A percentile compares a stretch with the other conserved stretches of the same genome.
These are phyloP conservation scores for Yamadazyma sp. DNA, from an alignment of 1,139 yeast genomes.

Conservation along the genomic window DNA sequence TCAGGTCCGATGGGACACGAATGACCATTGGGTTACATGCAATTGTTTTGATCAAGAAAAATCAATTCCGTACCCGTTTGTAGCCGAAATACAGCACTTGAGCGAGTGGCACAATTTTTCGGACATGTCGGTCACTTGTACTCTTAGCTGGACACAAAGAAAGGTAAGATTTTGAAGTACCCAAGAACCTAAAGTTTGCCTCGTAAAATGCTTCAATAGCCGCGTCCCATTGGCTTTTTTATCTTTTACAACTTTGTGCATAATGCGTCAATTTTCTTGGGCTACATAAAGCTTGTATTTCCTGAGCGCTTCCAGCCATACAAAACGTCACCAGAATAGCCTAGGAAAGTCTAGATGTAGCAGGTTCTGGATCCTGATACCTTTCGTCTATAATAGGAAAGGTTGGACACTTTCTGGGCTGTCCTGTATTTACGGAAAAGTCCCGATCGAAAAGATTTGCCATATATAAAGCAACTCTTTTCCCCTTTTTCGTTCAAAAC, in stretches of 20 bases:
- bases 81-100: too few relatives aligned
- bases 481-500: neutral
- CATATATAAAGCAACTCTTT: slow-evolving; percentile 4
- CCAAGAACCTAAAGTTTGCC: neutral
- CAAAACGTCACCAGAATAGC: neutral
- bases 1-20: too few relatives aligned
- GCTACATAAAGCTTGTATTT: neutral
- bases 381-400: slow-evolving; percentile 3
- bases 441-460: neutral
- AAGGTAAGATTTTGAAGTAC: neutral
- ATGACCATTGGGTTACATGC: too few relatives aligned
- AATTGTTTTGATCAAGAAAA: too few relatives aligned
- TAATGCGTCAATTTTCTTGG: slow-evolving; percentile 10
- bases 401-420: neutral
- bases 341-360: neutral
- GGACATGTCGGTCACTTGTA: slow-evolving; percentile 1
- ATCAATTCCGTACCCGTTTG: too few relatives aligned
- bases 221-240: slow-evolving; percentile 6
- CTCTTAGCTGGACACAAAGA: too few relatives aligned
- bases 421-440: neutral
- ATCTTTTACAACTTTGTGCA: slow-evolving; percentile 17
- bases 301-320: neutral
- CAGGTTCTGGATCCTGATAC: neutral
- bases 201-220: neutral
- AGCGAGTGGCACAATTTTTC: too few relatives aligned